phyloP scores from a whole-genome alignment of 208 protist genomes.

The Trypanosoma melophagium region DNA sequence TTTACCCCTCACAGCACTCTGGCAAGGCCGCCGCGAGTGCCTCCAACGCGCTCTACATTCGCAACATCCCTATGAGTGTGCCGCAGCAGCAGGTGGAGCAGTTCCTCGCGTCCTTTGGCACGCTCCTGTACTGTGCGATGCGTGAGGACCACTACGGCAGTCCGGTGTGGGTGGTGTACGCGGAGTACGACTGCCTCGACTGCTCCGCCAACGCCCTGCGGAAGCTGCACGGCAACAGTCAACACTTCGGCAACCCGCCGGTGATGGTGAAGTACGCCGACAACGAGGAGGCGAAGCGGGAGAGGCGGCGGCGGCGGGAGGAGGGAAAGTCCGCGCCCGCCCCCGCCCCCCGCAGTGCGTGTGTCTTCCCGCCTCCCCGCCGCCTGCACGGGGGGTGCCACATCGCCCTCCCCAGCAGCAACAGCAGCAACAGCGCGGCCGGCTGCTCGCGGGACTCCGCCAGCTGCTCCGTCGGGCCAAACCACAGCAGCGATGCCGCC shows the following conservation, averaged over 20 bases:
- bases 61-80: slow-evolving; percentile 72
- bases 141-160: slow-evolving; percentile 82
- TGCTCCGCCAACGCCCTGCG: slow-evolving; percentile 57
- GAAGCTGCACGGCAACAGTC: slow-evolving; percentile 68
- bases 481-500: slow-evolving; percentile 5
- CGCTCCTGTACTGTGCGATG: slow-evolving; percentile 86
- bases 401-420: not conserved
- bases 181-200: slow-evolving; percentile 73
- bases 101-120: slow-evolving; percentile 65
- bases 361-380: not conserved
- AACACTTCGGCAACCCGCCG: slow-evolving; percentile 56
- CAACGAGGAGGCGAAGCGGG: slow-evolving; percentile 71
- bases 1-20: slow-evolving; percentile 84
- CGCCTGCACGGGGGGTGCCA: not conserved
- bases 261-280: slow-evolving; percentile 87
- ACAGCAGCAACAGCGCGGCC: not conserved
- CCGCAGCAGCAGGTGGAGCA: slow-evolving; percentile 63
- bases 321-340: slow-evolving; percentile 17
- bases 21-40: slow-evolving; percentile 61
- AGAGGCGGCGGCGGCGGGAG: slow-evolving; percentile 73
- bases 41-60: slow-evolving; percentile 74
- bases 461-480: not conserved
- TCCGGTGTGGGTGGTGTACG: slow-evolving; percentile 85
- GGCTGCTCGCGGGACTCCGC: slow-evolving; percentile 1
- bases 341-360: slow-evolving; percentile 2